These are phyloP conservation scores for Papiliotrema flavescens DNA, from an alignment of 1,284 basidiomycete genomes.

Conservation along the genomic window DNA sequence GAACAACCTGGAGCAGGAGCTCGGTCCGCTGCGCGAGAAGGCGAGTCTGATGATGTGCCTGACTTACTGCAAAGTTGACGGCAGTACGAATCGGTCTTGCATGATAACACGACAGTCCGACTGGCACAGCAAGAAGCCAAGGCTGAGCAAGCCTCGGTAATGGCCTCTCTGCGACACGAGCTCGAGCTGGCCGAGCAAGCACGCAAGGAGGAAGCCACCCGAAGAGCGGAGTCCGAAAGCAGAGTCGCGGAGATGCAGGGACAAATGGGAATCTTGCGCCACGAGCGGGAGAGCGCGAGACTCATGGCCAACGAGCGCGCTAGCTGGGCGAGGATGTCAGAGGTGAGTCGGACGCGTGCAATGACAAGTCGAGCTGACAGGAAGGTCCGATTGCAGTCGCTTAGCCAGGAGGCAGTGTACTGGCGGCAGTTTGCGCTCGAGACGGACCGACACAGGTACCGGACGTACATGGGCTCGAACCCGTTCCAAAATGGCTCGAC, in stretches of 20 bases:
- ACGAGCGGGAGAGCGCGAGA: constrained; percentile 4
- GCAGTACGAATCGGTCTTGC: background rate
- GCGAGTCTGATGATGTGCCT: background rate
- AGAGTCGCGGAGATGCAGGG: constrained; percentile 2
- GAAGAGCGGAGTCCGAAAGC: constrained; percentile 1
- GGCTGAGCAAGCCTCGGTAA: too few species aligned
- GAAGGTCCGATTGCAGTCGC: constrained; percentile 20
- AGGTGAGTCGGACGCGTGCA: constrained; percentile 6
- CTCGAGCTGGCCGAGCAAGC: background rate
- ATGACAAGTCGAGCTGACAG: background rate
- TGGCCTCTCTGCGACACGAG: too few species aligned
- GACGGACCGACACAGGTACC: constrained; percentile 16
- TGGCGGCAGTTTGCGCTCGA: constrained; percentile 25
- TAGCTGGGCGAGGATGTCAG: constrained; percentile 8
- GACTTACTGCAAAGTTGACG: background rate
- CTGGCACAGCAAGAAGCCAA: too few species aligned
- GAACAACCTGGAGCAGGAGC: constrained; percentile 10
- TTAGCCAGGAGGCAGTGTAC: constrained; percentile 19
- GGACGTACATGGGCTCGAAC: constrained; percentile 15
- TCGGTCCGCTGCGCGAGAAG: constrained; percentile 10
- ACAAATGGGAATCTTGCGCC: constrained; percentile 3
- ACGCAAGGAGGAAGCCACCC: background rate
- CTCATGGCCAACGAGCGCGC: constrained; percentile 11
- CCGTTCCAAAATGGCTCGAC: constrained; percentile 9
- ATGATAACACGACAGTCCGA: background rate